A percentile compares a stretch with the other conserved stretches of the same genome.
These are phyloP conservation scores for Nematocida homosporus DNA, from an alignment of 371 early-diverging fungal species.

Conservation along the genomic window DNA sequence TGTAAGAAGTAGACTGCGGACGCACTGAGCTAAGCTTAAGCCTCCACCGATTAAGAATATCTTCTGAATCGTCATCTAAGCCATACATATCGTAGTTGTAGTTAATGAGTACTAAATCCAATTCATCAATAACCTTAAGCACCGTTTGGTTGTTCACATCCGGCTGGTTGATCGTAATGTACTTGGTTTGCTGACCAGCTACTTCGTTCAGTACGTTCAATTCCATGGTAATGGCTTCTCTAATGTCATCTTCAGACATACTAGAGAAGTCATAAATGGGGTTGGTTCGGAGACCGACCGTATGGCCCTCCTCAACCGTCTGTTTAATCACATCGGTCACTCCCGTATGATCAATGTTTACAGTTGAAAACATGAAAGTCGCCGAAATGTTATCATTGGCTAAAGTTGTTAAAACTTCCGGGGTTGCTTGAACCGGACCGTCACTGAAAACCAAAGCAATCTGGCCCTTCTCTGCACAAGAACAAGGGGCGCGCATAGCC, in stretches of 20 bases:
- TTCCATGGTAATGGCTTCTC: constrained; percentile 60
- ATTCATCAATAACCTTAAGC: constrained; percentile 56
- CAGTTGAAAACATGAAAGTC: constrained; percentile 63
- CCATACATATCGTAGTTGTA: constrained; percentile 64
- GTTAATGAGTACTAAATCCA: constrained; percentile 59
- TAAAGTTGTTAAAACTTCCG: constrained; percentile 47
- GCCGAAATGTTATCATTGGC: constrained; percentile 47
- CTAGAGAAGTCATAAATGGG: constrained; percentile 62
- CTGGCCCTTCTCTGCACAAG: constrained; percentile 58
- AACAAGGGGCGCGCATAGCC: constrained; percentile 41
- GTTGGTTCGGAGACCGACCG: constrained; percentile 64
- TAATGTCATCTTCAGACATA: constrained; percentile 55
- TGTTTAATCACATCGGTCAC: constrained; percentile 38
- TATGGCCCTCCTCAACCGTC: constrained; percentile 63
- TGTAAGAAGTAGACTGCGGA: constrained; percentile 63
- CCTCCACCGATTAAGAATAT: constrained; percentile 52
- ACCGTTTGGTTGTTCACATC: constrained; percentile 55
- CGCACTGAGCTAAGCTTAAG: constrained; percentile 50
- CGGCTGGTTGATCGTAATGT: constrained; percentile 59
- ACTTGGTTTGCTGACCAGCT: constrained; percentile 55
- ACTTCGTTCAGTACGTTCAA: constrained; percentile 54
- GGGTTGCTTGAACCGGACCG: constrained; percentile 58
- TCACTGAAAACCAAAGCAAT: constrained; percentile 67
- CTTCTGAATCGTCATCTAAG: constrained; percentile 44
- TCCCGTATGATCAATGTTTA: constrained; percentile 35